phyloP scores from a whole-genome alignment of 352 stramenopile genomes.

The Plasmopara muralis region DNA sequence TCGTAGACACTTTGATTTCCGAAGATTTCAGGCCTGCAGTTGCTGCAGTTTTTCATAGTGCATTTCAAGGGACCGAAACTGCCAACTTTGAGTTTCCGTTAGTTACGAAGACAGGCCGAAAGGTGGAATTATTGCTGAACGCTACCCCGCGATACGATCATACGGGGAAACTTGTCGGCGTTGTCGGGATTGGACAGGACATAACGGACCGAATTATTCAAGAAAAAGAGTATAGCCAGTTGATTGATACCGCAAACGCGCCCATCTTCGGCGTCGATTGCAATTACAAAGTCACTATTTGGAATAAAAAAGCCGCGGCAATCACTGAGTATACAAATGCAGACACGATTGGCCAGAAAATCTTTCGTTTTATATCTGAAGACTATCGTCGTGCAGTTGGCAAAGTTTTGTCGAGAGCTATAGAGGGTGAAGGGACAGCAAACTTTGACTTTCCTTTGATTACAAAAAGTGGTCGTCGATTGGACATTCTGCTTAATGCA shows the following conservation, averaged over 20 bases:
- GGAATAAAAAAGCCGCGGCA: slow-evolving; percentile 89
- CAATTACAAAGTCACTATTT: slow-evolving; percentile 81
- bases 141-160: slow-evolving; percentile 61
- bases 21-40: slow-evolving; percentile 46
- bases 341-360: slow-evolving; percentile 77
- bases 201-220: slow-evolving; percentile 75
- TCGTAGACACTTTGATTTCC: slow-evolving; percentile 73
- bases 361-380: slow-evolving; percentile 63
- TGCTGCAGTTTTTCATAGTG: slow-evolving; percentile 58
- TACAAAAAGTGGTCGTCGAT: slow-evolving; percentile 54
- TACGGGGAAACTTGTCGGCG: slow-evolving; percentile 51
- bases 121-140: slow-evolving; percentile 75
- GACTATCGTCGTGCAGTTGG: slow-evolving; percentile 59
- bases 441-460: slow-evolving; percentile 86
- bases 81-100: slow-evolving; percentile 79
- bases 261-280: slow-evolving; percentile 84
- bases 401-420: slow-evolving; percentile 56
- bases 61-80: slow-evolving; percentile 55
- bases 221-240: slow-evolving; percentile 71
- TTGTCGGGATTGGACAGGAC: slow-evolving; percentile 75
- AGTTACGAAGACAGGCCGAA: slow-evolving; percentile 66
- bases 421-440: slow-evolving; percentile 52
- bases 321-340: slow-evolving; percentile 85
- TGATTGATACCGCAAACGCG: slow-evolving; percentile 80
- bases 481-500: slow-evolving; percentile 78